These are phyloP conservation scores for Hanseniaspora clermontiae DNA, from an alignment of 805 yeast species.

Conservation along the genomic window DNA sequence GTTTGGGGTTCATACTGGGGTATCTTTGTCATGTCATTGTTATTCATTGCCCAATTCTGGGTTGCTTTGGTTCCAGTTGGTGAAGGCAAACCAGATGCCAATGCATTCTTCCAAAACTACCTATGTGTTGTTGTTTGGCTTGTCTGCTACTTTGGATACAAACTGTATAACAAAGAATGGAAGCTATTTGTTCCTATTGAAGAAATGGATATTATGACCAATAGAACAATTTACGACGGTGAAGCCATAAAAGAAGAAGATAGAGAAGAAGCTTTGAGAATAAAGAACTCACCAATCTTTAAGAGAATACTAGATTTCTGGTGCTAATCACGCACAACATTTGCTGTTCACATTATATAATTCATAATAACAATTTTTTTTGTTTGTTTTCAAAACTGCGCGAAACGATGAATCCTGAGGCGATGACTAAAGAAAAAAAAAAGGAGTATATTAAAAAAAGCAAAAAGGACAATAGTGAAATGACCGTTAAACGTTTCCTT, in stretches of 20 bases:
- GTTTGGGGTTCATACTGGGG: conserved; percentile 43
- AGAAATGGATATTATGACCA: conserved; percentile 24
- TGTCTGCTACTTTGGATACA: conserved; percentile 34
- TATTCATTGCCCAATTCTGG: conserved; percentile 52
- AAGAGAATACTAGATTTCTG: conserved; percentile 24
- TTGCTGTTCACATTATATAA: too few relatives aligned
- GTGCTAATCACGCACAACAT: conserved; percentile 21
- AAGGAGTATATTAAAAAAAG: not conserved
- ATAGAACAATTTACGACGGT: conserved; percentile 27
- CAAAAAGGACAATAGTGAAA: not conserved
- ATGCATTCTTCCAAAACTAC: conserved; percentile 34
- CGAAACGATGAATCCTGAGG: not conserved
- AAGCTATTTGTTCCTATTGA: conserved; percentile 24
- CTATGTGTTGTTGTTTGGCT: conserved; percentile 38
- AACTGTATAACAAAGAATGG: conserved; percentile 37
- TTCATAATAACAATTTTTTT: not conserved
- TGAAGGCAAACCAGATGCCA: conserved; percentile 34
- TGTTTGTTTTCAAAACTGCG: not conserved
- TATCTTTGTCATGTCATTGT: conserved; percentile 35
- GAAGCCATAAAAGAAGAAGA: conserved; percentile 27
- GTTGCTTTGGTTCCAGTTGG: conserved; percentile 62
- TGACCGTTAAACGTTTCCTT: not conserved
- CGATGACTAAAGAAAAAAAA: not conserved
- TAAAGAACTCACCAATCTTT: conserved; percentile 24
- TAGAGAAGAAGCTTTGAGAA: conserved; percentile 22